Evolutionary conservation across 2,329 filamentous ascomycete genomes (phyloP).

Genomic region (Ceratocystis alfenasii): DNA sequence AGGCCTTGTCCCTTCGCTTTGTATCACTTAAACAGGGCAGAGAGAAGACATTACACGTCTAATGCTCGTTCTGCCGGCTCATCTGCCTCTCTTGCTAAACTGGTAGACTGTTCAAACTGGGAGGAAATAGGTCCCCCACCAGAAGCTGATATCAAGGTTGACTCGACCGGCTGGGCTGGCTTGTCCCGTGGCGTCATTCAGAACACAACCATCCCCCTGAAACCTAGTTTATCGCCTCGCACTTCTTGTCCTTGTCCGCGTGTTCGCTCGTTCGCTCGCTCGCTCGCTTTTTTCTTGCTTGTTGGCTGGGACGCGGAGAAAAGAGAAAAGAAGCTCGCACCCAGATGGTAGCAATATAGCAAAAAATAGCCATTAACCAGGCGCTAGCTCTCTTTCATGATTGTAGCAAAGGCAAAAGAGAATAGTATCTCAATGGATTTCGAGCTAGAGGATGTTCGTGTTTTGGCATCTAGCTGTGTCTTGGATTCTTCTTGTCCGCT

Average conservation of each 20-base stretch:
- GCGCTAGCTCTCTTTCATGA: too few species aligned
- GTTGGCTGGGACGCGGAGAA: not conserved
- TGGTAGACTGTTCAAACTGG: too few species aligned
- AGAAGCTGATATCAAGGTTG: too few species aligned
- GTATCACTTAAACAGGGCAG: not conserved
- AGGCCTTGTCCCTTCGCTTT: too few species aligned
- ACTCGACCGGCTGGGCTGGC: not conserved
- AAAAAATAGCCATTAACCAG: too few species aligned
- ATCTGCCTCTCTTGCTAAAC: too few species aligned
- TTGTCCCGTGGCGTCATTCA: not conserved
- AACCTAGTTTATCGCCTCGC: not conserved
- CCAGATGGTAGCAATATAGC: not conserved
- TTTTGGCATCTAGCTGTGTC: not conserved
- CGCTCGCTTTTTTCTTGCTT: not conserved
- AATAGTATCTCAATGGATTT: too few species aligned
- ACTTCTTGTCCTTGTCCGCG: not conserved
- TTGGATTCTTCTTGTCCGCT: not conserved
- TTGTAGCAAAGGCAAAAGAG: too few species aligned
- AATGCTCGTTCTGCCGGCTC: too few species aligned
- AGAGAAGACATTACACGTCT: not conserved
- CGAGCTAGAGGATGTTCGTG: too few species aligned
- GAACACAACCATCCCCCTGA: not conserved
- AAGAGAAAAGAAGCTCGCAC: not conserved
- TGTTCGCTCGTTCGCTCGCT: not conserved
- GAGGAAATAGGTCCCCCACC: too few species aligned